Conservation (phyloP, 257 asterid genomes). For the Coffea eugenioides region DNA sequence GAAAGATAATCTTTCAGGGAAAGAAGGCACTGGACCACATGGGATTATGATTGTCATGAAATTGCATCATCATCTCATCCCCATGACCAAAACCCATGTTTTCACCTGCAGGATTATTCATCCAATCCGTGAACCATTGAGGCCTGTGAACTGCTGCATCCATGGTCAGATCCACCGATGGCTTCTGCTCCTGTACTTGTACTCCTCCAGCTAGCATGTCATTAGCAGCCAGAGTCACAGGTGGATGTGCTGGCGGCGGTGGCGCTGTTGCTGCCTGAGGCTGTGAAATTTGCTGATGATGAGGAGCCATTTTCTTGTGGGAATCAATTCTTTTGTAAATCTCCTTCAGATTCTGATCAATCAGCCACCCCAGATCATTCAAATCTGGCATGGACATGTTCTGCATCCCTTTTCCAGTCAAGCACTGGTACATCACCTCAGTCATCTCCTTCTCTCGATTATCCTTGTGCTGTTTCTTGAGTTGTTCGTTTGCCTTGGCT, state of each 20-base stretch:
- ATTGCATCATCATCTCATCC: constrained; percentile 43
- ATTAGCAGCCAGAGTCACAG: too few relatives aligned
- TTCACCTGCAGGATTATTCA: constrained; percentile 25
- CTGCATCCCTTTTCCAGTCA: constrained; percentile 53
- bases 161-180: constrained; percentile 14
- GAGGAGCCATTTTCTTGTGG: constrained; percentile 33
- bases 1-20: constrained; percentile 23
- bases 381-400: constrained; percentile 47
- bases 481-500: constrained; percentile 58
- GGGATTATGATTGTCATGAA: constrained; percentile 30
- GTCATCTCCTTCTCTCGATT: constrained; percentile 73
- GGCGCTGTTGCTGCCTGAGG: not conserved
- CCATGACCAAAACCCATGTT: constrained; percentile 37
- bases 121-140: constrained; percentile 32
- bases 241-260: not conserved
- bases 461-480: constrained; percentile 63
- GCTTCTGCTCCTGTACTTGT: constrained; percentile 15
- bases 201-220: constrained; percentile 1
- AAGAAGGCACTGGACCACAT: constrained; percentile 51
- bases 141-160: constrained; percentile 32
- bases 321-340: constrained; percentile 53
- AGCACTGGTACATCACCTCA: constrained; percentile 61
- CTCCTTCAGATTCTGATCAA: constrained; percentile 64
- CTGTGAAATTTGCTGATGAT: constrained; percentile 1
- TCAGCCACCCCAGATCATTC: constrained; percentile 60